Conservation (phyloP, 2,329 filamentous ascomycete species). For the Exophiala viscosa region DNA sequence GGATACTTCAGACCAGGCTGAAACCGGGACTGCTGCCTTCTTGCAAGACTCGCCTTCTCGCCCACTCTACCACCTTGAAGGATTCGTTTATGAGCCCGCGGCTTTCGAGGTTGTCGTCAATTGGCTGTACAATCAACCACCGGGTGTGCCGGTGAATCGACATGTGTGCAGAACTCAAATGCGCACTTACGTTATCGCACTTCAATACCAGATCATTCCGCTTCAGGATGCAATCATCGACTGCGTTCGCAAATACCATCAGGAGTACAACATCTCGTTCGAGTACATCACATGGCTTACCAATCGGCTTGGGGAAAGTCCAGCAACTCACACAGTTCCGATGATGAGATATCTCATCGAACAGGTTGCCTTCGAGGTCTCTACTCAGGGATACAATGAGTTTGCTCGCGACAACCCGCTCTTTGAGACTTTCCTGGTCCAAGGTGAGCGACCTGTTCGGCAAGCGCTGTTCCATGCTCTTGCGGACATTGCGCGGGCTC, state of each 20-base stretch:
- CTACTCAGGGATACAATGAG: conserved; percentile 11
- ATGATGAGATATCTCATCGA: conserved; percentile 24
- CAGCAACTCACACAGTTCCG: conserved; percentile 3
- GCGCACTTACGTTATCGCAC: conserved; percentile 23
- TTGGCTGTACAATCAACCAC: conserved; percentile 22
- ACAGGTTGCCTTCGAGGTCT: conserved; percentile 26
- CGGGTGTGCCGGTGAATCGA: neutral
- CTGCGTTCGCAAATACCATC: conserved; percentile 21
- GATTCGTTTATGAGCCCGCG: conserved; percentile 8
- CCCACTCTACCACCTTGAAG: conserved; percentile 14
- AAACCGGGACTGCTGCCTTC: neutral
- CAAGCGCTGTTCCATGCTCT: conserved; percentile 15
- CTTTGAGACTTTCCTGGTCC: conserved; percentile 14
- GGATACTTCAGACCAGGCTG: neutral
- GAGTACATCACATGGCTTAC: conserved; percentile 24
- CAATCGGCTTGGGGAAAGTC: conserved; percentile 13
- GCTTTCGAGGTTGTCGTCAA: conserved; percentile 25
- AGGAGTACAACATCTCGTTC: conserved; percentile 13
- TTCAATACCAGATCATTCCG: conserved; percentile 14
- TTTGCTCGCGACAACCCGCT: conserved; percentile 11
- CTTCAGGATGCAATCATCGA: conserved; percentile 27
- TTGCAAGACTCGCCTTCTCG: neutral
- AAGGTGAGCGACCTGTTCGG: conserved; percentile 11
- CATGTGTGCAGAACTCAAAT: conserved; percentile 8
- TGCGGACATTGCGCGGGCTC: conserved; percentile 10